These are phyloP conservation scores for Dentipellis fragilis DNA, from an alignment of 768 basidiomycete genomes.

Conservation along the genomic window DNA sequence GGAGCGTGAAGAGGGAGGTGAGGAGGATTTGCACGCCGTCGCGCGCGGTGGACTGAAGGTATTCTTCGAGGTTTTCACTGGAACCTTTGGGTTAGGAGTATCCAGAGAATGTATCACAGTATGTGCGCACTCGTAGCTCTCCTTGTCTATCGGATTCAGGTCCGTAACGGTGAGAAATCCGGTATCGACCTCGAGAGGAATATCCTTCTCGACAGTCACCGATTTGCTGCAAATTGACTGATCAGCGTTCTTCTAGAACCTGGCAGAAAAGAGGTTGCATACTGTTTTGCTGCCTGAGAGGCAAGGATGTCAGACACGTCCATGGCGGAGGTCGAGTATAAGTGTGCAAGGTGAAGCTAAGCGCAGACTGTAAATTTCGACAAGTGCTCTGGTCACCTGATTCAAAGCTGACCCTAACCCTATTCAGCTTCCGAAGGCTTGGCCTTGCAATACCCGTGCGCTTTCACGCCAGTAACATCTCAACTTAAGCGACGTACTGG, in stretches of 20 bases:
- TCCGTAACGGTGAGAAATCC: conserved; percentile 84
- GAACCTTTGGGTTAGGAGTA: not conserved
- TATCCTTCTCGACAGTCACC: conserved; percentile 66
- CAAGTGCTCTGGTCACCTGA: not conserved
- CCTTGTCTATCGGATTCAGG: conserved; percentile 75
- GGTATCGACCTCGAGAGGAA: conserved; percentile 69
- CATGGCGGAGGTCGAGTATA: conserved; percentile 2
- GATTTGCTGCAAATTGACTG: conserved; percentile 41
- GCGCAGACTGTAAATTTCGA: not conserved
- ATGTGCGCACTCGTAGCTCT: conserved; percentile 62
- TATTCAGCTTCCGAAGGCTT: not conserved
- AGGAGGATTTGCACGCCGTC: conserved; percentile 79
- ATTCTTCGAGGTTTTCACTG: conserved; percentile 72
- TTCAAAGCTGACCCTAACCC: not conserved
- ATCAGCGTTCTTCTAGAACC: not conserved
- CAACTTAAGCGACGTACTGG: not conserved
- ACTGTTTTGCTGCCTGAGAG: conserved; percentile 12
- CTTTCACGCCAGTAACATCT: not conserved
- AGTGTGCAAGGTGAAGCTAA: not conserved
- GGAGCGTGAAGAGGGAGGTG: conserved; percentile 71
- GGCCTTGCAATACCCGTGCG: not conserved
- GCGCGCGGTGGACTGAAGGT: conserved; percentile 68
- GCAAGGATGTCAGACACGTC: conserved; percentile 14
- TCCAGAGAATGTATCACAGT: not conserved
- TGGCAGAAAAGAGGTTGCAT: not conserved